Evolutionary conservation across 208 protist species (phyloP), one percentile per base, ranked within the genome.

Genomic region (Trypanosoma grayi): DNA sequence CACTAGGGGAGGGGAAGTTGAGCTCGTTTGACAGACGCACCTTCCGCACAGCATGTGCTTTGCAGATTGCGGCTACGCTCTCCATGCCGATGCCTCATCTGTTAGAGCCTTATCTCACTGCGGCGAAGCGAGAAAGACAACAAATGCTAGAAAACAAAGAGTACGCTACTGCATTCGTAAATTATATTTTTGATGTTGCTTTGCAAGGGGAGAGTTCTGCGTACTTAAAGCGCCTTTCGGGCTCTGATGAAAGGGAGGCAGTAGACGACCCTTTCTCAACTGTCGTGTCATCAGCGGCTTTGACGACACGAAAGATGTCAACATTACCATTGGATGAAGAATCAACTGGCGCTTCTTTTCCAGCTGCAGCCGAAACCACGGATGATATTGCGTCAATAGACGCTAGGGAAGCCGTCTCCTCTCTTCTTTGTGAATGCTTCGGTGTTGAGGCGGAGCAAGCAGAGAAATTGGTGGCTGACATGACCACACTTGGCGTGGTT

Each of bases 181-280:
- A 70, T 2, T 73, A 74, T 51, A 37, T 78, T 36, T 78, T 78
- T 59, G 47, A 70, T 58, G 51, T 60, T 46, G 46, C 45, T 7
- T 37, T 14, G 41, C 48, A 60, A 27, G 73, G 73, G 30, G 39
- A 33, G 5, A 14, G 34, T 50, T 37, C 27, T 28, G 59, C 58
- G 2, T 59, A 65, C 36, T 25, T n/a, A 30, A 40, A 72, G 0
- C 22, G n/a, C 28, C 13, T 63, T 11, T 45, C 10, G 22, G 30
- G 25, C 6, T 3, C 5, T 20, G n/a, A 18, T 3, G 27, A 28
- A 40, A 33, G 10, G n/a, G 14, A 14, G 9, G 18, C 14, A 22
- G 13, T 40, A 4, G 34, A 45, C 2, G 2, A 34, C 14, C 14
- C 16, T 16, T 24, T 11, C 27, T 7, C 25, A 33, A 41, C 24